These are phyloP conservation scores for Leptographium flavum DNA, from an alignment of 2,329 filamentous ascomycete genomes.

Conservation along the genomic window DNA sequence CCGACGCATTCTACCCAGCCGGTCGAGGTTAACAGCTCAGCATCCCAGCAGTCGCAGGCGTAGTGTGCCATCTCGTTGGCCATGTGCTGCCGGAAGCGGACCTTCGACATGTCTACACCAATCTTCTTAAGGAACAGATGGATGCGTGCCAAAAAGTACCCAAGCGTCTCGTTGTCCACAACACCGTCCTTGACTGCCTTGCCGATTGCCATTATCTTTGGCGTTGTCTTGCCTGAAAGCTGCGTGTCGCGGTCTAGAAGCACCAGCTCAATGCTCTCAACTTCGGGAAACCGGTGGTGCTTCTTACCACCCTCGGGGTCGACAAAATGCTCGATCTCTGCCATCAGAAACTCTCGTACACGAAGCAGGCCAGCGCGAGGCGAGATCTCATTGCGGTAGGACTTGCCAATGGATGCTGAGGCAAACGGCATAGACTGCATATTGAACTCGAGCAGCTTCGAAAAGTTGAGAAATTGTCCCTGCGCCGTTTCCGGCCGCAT, in stretches of 20 bases:
- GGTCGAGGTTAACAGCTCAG: conserved; percentile 77
- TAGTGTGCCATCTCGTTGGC: conserved; percentile 69
- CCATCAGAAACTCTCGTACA: conserved; percentile 96
- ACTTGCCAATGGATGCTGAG: conserved; percentile 93
- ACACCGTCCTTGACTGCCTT: conserved; percentile 70
- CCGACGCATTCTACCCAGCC: conserved; percentile 99
- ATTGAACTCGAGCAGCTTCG: conserved; percentile 90
- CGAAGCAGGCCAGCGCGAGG: conserved; percentile 81
- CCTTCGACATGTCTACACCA: conserved; percentile 73
- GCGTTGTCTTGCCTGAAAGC: conserved; percentile 67
- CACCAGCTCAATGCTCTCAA: conserved; percentile 69
- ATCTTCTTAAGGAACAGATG: conserved; percentile 81
- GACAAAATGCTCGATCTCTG: conserved; percentile 97
- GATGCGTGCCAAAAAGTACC: conserved; percentile 93
- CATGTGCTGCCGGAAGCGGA: conserved; percentile 97
- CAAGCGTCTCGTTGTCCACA: conserved; percentile 94
- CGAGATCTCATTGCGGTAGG: conserved; percentile 96
- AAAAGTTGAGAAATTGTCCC: conserved; percentile 93
- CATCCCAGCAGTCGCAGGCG: conserved; percentile 95
- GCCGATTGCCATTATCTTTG: conserved; percentile 63
- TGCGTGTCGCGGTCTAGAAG: conserved; percentile 79
- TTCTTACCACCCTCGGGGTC: conserved; percentile 92
- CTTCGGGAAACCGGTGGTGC: conserved; percentile 73
- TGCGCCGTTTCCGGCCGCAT: conserved; percentile 91
- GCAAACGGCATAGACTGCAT: conserved; percentile 92